A percentile compares a stretch with the other conserved stretches of the same genome.
These are phyloP conservation scores for Dipteronia sinensis DNA, from an alignment of 345 rosid species.

Conservation along the genomic window DNA sequence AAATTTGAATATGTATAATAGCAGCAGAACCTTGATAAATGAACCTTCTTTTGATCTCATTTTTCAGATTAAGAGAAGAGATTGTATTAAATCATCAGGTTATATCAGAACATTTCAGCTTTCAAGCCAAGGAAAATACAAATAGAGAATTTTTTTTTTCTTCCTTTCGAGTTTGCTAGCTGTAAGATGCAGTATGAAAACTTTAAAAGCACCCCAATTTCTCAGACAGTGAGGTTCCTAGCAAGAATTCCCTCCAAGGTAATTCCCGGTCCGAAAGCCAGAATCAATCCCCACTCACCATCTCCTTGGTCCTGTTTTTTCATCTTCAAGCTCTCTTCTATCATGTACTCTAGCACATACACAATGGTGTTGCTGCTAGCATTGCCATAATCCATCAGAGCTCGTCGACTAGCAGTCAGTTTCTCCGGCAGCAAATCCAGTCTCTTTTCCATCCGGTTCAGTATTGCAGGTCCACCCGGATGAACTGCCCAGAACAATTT, in stretches of 20 bases:
- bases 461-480: conserved; percentile 97
- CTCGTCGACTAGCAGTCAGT: conserved; percentile 77
- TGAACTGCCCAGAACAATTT: conserved; percentile 95
- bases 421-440: conserved; percentile 73
- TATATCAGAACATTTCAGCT: not conserved
- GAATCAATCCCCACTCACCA: conserved; percentile 74
- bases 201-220: not conserved
- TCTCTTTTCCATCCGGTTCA: conserved; percentile 83
- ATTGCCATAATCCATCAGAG: conserved; percentile 90
- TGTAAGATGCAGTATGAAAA: not conserved
- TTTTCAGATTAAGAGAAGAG: not conserved
- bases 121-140: not conserved
- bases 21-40: not conserved
- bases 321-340: conserved; percentile 65
- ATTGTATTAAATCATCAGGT: not conserved
- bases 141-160: not conserved
- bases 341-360: conserved; percentile 87
- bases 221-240: conserved; percentile 61
- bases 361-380: conserved; percentile 94
- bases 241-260: conserved; percentile 98
- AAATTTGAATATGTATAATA: not conserved
- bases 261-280: conserved; percentile 97
- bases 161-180: too few species aligned
- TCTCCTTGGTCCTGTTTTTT: conserved; percentile 28
- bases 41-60: not conserved